These are phyloP conservation scores for Porcisia hertigi DNA, from an alignment of 208 protist species.

Conservation along the genomic window DNA sequence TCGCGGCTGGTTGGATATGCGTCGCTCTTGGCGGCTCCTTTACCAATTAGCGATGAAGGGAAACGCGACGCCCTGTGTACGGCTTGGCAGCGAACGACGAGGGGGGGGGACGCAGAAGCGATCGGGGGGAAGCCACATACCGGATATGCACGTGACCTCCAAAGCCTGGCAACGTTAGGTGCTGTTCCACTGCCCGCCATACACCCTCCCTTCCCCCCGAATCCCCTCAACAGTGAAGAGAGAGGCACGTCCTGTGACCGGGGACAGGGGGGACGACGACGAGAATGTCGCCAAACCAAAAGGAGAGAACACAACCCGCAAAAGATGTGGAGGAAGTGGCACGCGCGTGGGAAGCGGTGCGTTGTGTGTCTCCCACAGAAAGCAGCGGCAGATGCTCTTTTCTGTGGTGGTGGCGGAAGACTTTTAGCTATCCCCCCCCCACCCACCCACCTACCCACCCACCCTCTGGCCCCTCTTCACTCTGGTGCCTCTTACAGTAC, in stretches of 20 bases:
- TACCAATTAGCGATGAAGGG: neutral
- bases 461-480: neutral
- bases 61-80: neutral
- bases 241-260: neutral
- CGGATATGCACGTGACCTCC: neutral
- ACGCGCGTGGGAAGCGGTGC: neutral
- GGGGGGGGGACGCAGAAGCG: neutral
- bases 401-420: too few species aligned
- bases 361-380: neutral
- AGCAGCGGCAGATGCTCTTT: neutral
- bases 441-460: neutral
- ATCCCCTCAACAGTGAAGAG: neutral
- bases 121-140: neutral
- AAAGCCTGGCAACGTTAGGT: neutral
- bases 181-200: neutral
- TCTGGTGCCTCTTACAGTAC: neutral
- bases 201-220: neutral
- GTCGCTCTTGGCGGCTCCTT: constrained; percentile 26
- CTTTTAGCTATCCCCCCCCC: too few species aligned
- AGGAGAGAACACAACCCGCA: neutral
- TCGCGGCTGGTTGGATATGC: constrained; percentile 40
- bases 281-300: neutral
- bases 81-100: neutral
- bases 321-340: neutral
- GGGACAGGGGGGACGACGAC: neutral